These are phyloP conservation scores for Ichthyophthirius multifiliis DNA, from an alignment of 169 alveolate species.

Conservation along the genomic window DNA sequence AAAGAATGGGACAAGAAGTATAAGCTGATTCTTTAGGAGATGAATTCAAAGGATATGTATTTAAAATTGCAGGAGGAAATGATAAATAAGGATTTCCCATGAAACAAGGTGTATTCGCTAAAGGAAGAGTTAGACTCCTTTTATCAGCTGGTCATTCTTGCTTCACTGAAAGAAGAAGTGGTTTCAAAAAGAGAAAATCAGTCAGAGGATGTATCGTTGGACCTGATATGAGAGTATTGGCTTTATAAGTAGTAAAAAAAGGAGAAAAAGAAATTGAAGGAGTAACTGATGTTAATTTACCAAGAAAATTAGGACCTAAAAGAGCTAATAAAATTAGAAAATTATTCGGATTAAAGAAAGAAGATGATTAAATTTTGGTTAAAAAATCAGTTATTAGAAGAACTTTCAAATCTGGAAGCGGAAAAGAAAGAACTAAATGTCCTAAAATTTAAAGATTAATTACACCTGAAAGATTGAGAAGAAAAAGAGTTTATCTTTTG, in stretches of 20 bases:
- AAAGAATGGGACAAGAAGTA: constrained; percentile 97
- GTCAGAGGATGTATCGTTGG: constrained; percentile 99
- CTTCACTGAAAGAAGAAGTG: constrained; percentile 98
- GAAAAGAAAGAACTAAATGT: constrained; percentile 93
- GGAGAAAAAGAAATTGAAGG: constrained; percentile 96
- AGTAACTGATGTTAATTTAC: constrained; percentile 95
- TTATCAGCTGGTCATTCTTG: constrained; percentile 84
- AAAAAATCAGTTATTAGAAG: constrained; percentile 61
- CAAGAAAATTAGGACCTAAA: constrained; percentile 99
- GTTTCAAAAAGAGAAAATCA: constrained; percentile 98
- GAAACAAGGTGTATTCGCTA: constrained; percentile 98
- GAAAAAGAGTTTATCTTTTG: constrained; percentile 89
- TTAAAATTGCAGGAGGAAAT: constrained; percentile 97
- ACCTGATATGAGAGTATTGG: constrained; percentile 97
- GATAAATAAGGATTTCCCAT: constrained; percentile 99
- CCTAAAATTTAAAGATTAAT: constrained; percentile 99
- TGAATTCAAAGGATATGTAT: constrained; percentile 96
- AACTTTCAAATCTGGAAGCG: constrained; percentile 68
- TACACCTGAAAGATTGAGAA: constrained; percentile 97
- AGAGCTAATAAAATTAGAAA: constrained; percentile 98
- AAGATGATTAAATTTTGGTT: constrained; percentile 69
- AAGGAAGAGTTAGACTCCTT: constrained; percentile 82
- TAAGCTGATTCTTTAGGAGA: constrained; percentile 98
- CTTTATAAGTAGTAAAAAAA: constrained; percentile 95
- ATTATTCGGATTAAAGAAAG: constrained; percentile 91